These are phyloP conservation scores for Mycosarcoma maydis DNA, from an alignment of 1,284 basidiomycete species.

Conservation along the genomic window DNA sequence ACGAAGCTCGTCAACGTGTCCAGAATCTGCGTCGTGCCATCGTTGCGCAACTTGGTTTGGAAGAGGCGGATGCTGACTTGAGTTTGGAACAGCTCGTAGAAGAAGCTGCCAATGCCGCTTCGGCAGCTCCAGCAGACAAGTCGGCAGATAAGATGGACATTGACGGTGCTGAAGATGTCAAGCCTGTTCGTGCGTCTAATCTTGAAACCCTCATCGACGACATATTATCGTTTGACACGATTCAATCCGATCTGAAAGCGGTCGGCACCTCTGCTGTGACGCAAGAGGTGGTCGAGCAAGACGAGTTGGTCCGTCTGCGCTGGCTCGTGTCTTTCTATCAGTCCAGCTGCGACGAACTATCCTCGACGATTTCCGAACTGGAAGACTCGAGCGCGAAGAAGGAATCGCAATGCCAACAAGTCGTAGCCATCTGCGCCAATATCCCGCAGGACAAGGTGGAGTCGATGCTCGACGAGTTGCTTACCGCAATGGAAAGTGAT, in stretches of 20 bases:
- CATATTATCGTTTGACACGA: constrained; percentile 1
- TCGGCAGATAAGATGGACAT: constrained; percentile 31
- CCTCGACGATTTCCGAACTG: constrained; percentile 80
- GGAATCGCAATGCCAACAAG: constrained; percentile 87
- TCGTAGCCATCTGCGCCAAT: constrained; percentile 87
- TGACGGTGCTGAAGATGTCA: constrained; percentile 20
- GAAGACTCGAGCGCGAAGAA: constrained; percentile 79
- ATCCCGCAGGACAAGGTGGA: constrained; percentile 88
- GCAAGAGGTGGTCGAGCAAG: constrained; percentile 5
- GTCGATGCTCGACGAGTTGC: constrained; percentile 86
- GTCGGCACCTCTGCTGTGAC: not conserved
- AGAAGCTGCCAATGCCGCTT: constrained; percentile 1
- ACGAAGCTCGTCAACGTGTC: constrained; percentile 50
- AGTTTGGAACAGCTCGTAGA: constrained; percentile 15
- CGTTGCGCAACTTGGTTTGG: constrained; percentile 71
- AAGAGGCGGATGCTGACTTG: constrained; percentile 6
- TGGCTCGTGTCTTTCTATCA: constrained; percentile 38
- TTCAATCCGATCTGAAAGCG: constrained; percentile 9
- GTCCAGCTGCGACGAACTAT: constrained; percentile 66
- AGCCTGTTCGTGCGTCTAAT: constrained; percentile 3
- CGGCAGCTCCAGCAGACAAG: not conserved
- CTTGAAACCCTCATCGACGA: constrained; percentile 8
- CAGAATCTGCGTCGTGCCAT: constrained; percentile 53
- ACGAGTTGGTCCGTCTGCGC: constrained; percentile 49
- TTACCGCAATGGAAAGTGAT: constrained; percentile 89